Evolutionary conservation across 495 filamentous ascomycete genomes (phyloP), one percentile per base, ranked within the genome.

Genomic region (Saxophila tyrrhenica): DNA sequence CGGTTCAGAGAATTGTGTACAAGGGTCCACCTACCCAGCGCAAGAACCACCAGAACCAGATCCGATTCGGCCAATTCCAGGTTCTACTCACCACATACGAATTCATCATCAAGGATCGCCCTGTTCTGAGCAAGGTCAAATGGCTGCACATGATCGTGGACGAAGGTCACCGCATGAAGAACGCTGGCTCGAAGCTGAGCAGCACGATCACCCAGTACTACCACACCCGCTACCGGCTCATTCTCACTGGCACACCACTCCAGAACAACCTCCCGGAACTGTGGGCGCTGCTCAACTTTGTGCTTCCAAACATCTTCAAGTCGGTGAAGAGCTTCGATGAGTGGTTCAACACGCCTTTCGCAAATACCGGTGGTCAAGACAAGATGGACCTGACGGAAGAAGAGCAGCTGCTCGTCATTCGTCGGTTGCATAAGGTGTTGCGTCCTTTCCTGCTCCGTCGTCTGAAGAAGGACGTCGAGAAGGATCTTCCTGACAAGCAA

Each of bases 61-160:
- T 98, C 48, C 89, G 91, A 19, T 92, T 87, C 70, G 89, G 91
- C 47, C 79, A 86, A 47, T 98, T 97, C 78, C 92, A 98, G 67
- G 92, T 98, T 52, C 74, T 98, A 1, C 73, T 98, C 32, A 98
- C 92, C 0, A 98, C 92, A 10, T 98, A 97, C 70, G 92, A 98
- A 69, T 98, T 95, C 74, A 95, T 98, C 69, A 98, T 98, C 74
- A 97, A 96, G 73, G 92, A 98, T 63, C 84, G 91, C 22, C 90
- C 90, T 1, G 74, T 98, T 49, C 74, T 98, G 25, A 89, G 84
- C 72, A 97, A 96, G 74, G 86, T 98, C 66, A 95, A 95, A 69
- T 98, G 92, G 92, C 84, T 92, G 50, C 94, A 98, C 71, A 97
- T 98, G 92, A 95, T 98, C 59, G 94, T 98, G 51, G 92, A 98